phyloP scores from a whole-genome alignment of 2,329 filamentous ascomycete genomes.

The Fusarium cicatricum region DNA sequence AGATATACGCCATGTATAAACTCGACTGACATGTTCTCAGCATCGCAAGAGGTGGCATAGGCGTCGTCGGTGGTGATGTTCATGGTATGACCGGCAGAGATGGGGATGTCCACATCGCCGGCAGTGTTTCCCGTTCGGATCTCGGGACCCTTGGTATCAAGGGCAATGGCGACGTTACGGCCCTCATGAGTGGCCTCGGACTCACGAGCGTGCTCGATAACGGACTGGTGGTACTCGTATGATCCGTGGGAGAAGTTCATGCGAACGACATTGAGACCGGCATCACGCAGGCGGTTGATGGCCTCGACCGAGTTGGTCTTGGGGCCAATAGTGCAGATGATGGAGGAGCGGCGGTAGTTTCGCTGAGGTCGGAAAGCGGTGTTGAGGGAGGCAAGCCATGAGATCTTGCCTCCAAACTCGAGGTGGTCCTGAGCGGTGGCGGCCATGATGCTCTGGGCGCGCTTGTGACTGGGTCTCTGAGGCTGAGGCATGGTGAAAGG shows the following conservation, averaged over 20 bases:
- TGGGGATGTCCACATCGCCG: slow-evolving; percentile 89
- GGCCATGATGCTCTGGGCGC: slow-evolving; percentile 57
- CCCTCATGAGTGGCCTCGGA: slow-evolving; percentile 81
- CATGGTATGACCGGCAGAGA: slow-evolving; percentile 82
- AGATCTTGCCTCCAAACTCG: slow-evolving; percentile 74
- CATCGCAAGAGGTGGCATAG: slow-evolving; percentile 84
- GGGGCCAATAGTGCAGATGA: slow-evolving; percentile 98
- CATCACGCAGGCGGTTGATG: slow-evolving; percentile 91
- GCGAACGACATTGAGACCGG: slow-evolving; percentile 96
- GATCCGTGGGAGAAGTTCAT: slow-evolving; percentile 93
- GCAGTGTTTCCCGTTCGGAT: slow-evolving; percentile 73
- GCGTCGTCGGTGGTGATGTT: slow-evolving; percentile 98
- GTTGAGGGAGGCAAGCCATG: slow-evolving; percentile 77
- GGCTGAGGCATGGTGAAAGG: slow-evolving; percentile 46
- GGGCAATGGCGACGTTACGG: slow-evolving; percentile 92
- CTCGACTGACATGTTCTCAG: slow-evolving; percentile 85
- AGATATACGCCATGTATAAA: neutral
- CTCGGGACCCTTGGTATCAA: slow-evolving; percentile 74
- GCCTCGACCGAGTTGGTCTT: slow-evolving; percentile 99
- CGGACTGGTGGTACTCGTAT: slow-evolving; percentile 97
- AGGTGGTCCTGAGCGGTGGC: slow-evolving; percentile 86
- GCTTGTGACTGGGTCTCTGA: slow-evolving; percentile 43
- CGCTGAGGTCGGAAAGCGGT: slow-evolving; percentile 86
- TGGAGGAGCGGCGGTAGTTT: slow-evolving; percentile 95
- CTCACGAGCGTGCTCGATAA: slow-evolving; percentile 93